These are phyloP conservation scores for Xanthoconium purpureum DNA, from an alignment of 768 basidiomycete species.

Conservation along the genomic window DNA sequence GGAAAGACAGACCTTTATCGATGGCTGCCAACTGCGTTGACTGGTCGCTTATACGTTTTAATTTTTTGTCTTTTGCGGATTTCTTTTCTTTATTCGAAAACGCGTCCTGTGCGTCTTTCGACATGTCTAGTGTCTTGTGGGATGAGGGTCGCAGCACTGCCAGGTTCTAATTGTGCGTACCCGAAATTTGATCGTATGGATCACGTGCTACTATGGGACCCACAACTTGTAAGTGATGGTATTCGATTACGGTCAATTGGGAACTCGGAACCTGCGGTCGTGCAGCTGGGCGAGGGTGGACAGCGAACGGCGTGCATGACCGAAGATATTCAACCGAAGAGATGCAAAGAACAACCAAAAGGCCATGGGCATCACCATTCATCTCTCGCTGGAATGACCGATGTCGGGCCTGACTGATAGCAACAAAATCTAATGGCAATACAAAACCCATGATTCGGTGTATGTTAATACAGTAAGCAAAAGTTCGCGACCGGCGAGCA, in stretches of 20 bases:
- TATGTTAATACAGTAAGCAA: too few relatives aligned
- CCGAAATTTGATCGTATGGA: background rate
- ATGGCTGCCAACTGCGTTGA: background rate
- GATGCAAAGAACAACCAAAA: background rate
- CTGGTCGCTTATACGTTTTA: background rate
- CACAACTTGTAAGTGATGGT: too few relatives aligned
- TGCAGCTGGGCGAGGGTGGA: too few relatives aligned
- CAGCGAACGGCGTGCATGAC: background rate
- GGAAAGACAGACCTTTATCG: constrained; percentile 21
- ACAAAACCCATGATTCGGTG: too few relatives aligned
- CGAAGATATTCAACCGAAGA: background rate
- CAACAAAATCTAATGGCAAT: too few relatives aligned
- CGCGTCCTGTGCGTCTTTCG: background rate
- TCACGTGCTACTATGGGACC: background rate
- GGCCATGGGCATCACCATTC: too few relatives aligned
- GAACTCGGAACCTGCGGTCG: too few relatives aligned
- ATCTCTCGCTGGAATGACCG: too few relatives aligned
- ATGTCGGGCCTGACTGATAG: too few relatives aligned
- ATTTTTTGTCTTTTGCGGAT: background rate
- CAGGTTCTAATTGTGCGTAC: background rate
- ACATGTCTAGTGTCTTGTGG: background rate
- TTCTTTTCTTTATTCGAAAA: background rate
- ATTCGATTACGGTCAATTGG: too few relatives aligned
- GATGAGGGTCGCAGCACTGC: too few relatives aligned
- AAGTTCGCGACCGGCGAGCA: too few relatives aligned